phyloP scores from a whole-genome alignment of 1,139 yeast genomes.

The Diutina mesorugosa region DNA sequence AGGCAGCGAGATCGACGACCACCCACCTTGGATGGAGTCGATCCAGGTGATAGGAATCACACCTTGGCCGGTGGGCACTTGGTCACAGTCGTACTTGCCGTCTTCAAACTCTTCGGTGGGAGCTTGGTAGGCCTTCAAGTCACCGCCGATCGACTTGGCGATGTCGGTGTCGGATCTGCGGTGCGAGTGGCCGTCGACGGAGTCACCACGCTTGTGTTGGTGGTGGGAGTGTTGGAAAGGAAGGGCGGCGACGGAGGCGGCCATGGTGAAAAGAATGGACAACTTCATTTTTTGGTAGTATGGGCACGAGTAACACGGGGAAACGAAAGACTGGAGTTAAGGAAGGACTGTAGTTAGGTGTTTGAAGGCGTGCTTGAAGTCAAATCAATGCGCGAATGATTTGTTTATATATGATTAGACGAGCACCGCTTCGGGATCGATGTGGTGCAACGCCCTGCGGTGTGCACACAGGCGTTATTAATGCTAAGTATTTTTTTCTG shows the following conservation, averaged over 20 bases:
- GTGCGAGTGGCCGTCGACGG: background rate
- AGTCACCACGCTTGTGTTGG: background rate
- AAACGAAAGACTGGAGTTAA: conserved; percentile 1
- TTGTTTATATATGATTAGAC: conserved; percentile 2
- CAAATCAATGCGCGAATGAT: background rate
- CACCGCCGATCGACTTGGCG: conserved; percentile 27
- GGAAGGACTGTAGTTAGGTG: conserved; percentile 1
- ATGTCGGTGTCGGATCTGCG: background rate
- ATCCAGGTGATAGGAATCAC: conserved; percentile 30
- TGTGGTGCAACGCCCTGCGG: background rate
- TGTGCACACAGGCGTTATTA: background rate
- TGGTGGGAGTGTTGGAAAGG: conserved; percentile 2
- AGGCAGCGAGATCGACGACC: conserved; percentile 65
- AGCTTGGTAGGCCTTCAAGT: conserved; percentile 36
- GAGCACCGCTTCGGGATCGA: background rate
- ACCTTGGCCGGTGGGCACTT: conserved; percentile 87
- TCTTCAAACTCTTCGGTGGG: conserved; percentile 60
- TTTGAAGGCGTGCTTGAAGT: background rate
- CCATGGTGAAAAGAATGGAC: background rate
- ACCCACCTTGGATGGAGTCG: conserved; percentile 69
- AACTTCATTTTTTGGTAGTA: background rate
- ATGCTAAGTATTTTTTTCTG: background rate
- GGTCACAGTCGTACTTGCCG: conserved; percentile 63
- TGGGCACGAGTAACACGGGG: background rate
- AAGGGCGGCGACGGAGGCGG: background rate